Evolutionary conservation across 129 eudicot genomes (phyloP).

Genomic region (Pittosporum tobira): DNA sequence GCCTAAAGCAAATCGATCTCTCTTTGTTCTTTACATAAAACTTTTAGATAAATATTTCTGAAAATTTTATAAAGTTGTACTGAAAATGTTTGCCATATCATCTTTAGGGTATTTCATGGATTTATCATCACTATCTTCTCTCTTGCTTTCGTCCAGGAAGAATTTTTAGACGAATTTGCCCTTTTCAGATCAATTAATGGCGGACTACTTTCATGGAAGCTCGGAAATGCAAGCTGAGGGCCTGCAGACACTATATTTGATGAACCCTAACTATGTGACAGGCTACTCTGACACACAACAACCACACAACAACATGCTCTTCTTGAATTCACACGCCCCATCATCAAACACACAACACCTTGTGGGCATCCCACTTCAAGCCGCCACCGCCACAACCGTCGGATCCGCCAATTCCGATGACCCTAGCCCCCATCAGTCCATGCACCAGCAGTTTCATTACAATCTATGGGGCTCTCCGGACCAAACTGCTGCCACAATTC

Average conservation of each 20-base stretch:
- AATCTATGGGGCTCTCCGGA: constrained; percentile 15
- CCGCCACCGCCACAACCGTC: constrained; percentile 6
- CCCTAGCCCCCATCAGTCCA: background rate
- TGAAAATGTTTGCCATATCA: background rate
- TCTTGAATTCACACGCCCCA: constrained; percentile 14
- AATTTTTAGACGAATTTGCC: too few species aligned
- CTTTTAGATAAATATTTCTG: background rate
- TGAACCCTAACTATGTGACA: constrained; percentile 24
- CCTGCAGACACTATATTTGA: constrained; percentile 34
- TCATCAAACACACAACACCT: constrained; percentile 20
- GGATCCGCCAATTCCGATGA: background rate
- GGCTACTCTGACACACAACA: constrained; percentile 19
- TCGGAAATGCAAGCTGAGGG: constrained; percentile 33
- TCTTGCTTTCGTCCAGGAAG: background rate
- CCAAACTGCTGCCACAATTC: background rate
- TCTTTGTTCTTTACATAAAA: background rate
- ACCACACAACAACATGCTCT: constrained; percentile 12
- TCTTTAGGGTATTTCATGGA: constrained; percentile 14
- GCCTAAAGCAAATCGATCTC: background rate
- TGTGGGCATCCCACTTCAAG: constrained; percentile 16
- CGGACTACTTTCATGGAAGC: constrained; percentile 29
- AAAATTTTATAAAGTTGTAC: background rate
- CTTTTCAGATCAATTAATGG: constrained; percentile 5
- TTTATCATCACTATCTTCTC: constrained; percentile 1
- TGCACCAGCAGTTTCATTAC: constrained; percentile 12